Evolutionary conservation across 768 basidiomycete genomes (phyloP).

Genomic region (Aureoboletus auriporus): DNA sequence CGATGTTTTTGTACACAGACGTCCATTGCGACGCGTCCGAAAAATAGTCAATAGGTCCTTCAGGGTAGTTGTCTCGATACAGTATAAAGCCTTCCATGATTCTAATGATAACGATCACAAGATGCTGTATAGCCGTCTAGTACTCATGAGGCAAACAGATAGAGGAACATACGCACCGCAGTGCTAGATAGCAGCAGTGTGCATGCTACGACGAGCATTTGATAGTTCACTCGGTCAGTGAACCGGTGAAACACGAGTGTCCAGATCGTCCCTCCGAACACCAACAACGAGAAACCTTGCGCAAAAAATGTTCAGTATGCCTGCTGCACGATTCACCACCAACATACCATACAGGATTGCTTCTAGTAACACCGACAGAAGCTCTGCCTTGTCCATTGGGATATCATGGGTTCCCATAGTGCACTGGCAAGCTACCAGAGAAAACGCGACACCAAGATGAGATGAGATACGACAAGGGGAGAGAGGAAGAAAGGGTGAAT

Average conservation of each 20-base stretch:
- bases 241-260: conserved; percentile 11
- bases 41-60: conserved; percentile 24
- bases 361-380: conserved; percentile 1
- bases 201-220: conserved; percentile 17
- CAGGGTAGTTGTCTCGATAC: conserved; percentile 18
- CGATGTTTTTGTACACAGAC: neutral
- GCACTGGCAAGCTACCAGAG: too few species aligned
- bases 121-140: conserved; percentile 11
- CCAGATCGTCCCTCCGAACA: conserved; percentile 29
- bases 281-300: conserved; percentile 29
- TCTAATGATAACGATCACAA: conserved; percentile 17
- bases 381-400: neutral
- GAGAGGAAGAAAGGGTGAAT: too few species aligned
- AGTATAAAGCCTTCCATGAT: conserved; percentile 18
- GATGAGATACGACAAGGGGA: too few species aligned
- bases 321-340: neutral
- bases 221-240: conserved; percentile 5
- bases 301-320: neutral
- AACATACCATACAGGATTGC: conserved; percentile 5
- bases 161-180: conserved; percentile 9
- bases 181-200: conserved; percentile 23
- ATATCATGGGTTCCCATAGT: too few species aligned
- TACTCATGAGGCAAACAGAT: neutral
- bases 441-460: too few species aligned
- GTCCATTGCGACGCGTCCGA: conserved; percentile 13